Percentiles rank a stretch among this genome's conserved stretches.
Conservation (phyloP, 1,284 basidiomycete genomes). For the Blastosporella zonata region DNA sequence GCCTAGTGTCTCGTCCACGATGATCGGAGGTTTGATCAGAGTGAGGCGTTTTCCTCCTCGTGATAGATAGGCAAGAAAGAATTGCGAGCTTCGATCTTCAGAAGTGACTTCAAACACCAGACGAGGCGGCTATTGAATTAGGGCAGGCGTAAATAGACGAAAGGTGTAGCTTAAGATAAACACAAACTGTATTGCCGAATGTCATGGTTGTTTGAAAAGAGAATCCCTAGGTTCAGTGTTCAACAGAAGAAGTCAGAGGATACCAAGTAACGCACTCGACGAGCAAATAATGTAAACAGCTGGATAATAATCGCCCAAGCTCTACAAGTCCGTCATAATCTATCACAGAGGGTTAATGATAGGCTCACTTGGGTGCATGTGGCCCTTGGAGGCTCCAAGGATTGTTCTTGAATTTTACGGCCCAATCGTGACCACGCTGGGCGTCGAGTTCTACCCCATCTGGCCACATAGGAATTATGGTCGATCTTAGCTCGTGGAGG, state of each 20-base stretch:
- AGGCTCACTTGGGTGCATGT: conserved; percentile 33
- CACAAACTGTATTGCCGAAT: conserved; percentile 48
- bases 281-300: conserved; percentile 36
- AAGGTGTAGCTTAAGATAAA: too few species aligned
- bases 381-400: conserved; percentile 45
- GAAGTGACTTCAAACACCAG: conserved; percentile 54
- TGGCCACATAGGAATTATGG: conserved; percentile 42
- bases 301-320: conserved; percentile 33
- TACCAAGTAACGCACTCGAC: conserved; percentile 30
- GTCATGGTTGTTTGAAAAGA: conserved; percentile 61
- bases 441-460: conserved; percentile 40
- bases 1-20: conserved; percentile 47
- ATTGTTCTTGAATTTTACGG: conserved; percentile 41
- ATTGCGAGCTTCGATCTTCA: conserved; percentile 45
- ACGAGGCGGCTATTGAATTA: conserved; percentile 45
- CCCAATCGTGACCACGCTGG: conserved; percentile 35
- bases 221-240: conserved; percentile 36
- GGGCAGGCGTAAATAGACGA: not conserved
- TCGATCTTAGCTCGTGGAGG: conserved; percentile 38
- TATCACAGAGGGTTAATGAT: conserved; percentile 8
- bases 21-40: conserved; percentile 54
- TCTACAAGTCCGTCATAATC: conserved; percentile 22
- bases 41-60: conserved; percentile 53
- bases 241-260: conserved; percentile 1
- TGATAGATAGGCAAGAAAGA: conserved; percentile 63